Percentiles rank a stretch among this genome's conserved stretches.
Conservation (phyloP, 2,329 filamentous ascomycete genomes). For the Colletotrichum acutatum region DNA sequence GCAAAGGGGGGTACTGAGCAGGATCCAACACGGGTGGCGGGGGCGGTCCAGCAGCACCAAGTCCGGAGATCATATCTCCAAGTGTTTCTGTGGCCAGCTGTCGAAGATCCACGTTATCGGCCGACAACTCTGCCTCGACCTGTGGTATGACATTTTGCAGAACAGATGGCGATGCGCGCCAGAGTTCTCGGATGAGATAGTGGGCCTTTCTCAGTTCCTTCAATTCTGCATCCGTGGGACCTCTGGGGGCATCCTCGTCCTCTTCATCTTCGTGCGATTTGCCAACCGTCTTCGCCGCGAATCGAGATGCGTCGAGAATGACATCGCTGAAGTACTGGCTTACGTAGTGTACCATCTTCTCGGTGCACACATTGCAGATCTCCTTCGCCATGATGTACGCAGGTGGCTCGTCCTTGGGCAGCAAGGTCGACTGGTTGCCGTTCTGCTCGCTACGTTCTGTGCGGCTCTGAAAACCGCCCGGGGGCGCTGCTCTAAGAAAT, state of each 20-base stretch:
- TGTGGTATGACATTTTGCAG: constrained; percentile 94
- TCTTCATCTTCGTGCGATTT: constrained; percentile 71
- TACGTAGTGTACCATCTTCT: constrained; percentile 95
- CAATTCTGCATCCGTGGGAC: constrained; percentile 84
- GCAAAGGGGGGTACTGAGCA: constrained; percentile 83
- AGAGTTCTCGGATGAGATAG: constrained; percentile 87
- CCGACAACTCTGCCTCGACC: constrained; percentile 89
- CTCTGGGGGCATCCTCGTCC: constrained; percentile 68
- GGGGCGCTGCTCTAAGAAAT: constrained; percentile 88
- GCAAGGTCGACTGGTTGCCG: constrained; percentile 82
- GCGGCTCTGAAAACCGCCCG: constrained; percentile 62
- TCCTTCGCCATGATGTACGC: constrained; percentile 98
- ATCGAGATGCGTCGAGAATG: constrained; percentile 85
- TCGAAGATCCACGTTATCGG: constrained; percentile 88
- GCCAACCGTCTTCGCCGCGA: constrained; percentile 65
- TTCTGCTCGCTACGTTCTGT: constrained; percentile 68
- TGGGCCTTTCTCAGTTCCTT: constrained; percentile 92
- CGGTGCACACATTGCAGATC: constrained; percentile 87
- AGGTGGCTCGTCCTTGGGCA: constrained; percentile 88
- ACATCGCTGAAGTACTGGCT: constrained; percentile 98
- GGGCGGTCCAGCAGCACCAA: constrained; percentile 89
- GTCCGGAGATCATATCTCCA: constrained; percentile 93
- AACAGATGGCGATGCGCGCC: constrained; percentile 89
- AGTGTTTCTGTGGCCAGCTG: constrained; percentile 92
- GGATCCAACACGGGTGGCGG: constrained; percentile 79